Base-by-base conservation (phyloP, 1,284 basidiomycete species). In the Rhodotorula sp. region DNA sequence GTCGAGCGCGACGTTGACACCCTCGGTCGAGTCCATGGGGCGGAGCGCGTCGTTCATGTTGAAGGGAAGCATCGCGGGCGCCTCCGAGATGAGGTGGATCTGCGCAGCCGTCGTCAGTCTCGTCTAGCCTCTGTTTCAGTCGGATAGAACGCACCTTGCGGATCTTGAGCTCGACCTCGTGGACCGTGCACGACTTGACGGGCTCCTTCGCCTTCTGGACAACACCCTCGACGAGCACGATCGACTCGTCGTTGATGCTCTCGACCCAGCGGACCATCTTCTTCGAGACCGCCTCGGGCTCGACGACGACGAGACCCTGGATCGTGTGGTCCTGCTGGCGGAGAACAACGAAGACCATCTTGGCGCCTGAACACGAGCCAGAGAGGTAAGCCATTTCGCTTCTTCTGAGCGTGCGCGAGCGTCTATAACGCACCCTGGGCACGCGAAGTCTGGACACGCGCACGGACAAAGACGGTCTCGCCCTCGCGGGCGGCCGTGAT, bases 211-310 rank as follows among this genome's bases (percentile, higher is more conserved):
- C 88, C 79, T 90, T 90, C 81, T 90, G 89, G 55, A 96, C 90
- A 68, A 86, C 82, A 56, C 88, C 89, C 83, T 97, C 90, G 14
- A 97, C 90, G 48, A 94, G 87, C 14, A 99, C 91, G 77, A 99
- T 94, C 69, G 91, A 92, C 84, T 99, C 97, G 75, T 88, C 86
- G 50, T 89, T 85, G 62, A 99, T 84, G 53, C 87, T 81, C 27
- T 89, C 88, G 23, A 90, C 88, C 90, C 91, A 99, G 83, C 96
- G 98, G 67, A 93, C 88, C 97, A 99, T 99, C 82, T 97, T 94
- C 82, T 95, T 97, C 75, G 93, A 97, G 23, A 99, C 87, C 77
- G 90, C 90, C 70, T 89, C 90, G 34, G 89, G 88, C 50, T 91
- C 85, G 59, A 91, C 88, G 54, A 86, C 85, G 61, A 97, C 84